phyloP scores from a whole-genome alignment of 192 early-diverging fungal species.

The Jimgerdemannia lactiflua region DNA sequence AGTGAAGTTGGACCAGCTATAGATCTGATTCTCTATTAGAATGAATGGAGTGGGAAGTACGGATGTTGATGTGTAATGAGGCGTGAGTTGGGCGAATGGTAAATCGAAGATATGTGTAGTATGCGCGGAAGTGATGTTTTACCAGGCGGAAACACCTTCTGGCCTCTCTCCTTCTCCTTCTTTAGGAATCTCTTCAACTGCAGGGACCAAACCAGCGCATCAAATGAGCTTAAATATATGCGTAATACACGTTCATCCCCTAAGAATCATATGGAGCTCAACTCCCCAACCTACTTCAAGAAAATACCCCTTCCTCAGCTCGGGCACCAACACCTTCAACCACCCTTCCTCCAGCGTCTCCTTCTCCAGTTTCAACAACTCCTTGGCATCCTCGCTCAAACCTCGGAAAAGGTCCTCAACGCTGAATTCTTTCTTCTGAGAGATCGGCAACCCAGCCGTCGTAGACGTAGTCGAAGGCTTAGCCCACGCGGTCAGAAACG shows the following conservation, averaged over 20 bases:
- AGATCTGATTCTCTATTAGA: conserved; percentile 67
- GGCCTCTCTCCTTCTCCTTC: conserved; percentile 44
- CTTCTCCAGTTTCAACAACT: conserved; percentile 53
- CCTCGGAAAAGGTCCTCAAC: background rate
- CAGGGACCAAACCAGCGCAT: too few relatives aligned
- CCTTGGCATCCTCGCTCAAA: background rate
- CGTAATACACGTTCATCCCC: too few relatives aligned
- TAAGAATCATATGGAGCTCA: background rate
- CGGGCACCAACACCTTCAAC: conserved; percentile 54
- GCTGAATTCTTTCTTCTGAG: background rate
- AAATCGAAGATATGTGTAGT: background rate
- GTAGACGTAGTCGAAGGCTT: background rate
- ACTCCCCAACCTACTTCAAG: conserved; percentile 33
- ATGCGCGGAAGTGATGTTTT: background rate
- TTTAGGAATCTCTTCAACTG: conserved; percentile 72
- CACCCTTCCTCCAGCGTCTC: conserved; percentile 74
- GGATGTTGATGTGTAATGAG: too few relatives aligned
- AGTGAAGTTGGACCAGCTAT: conserved; percentile 79
- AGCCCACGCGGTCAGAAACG: background rate
- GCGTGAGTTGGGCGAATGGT: too few relatives aligned
- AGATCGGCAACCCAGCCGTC: background rate
- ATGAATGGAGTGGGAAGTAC: background rate
- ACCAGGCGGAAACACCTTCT: conserved; percentile 73
- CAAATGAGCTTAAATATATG: background rate
- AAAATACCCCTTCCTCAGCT: conserved; percentile 62